Evolutionary conservation across 2,329 filamentous ascomycete species (phyloP), one percentile per base, ranked within the genome.

Genomic region (Venturia carpophila): DNA sequence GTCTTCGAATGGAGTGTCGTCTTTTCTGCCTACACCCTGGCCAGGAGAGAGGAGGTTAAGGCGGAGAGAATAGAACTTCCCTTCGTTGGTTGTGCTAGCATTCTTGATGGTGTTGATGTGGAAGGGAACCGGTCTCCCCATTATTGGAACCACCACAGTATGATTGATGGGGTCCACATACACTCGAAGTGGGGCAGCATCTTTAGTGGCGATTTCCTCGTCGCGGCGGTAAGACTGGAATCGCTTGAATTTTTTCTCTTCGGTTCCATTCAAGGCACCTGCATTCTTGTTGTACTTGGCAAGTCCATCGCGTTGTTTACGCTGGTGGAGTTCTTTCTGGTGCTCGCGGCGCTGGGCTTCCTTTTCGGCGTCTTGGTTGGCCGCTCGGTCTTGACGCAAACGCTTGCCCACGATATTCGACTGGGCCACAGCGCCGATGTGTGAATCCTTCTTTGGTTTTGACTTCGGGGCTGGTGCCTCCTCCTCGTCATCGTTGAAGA

Each of bases 91-190:
- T 77, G 96, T 96, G 79, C 93, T 97, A 27, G 93, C 94, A 74
- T 97, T 99, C 78, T 99, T 99, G 83, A 99, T 96, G 2, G 95
- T 97, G 75, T 87, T 88, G 71, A 99, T 97, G 76, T 99, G 95
- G 80, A 97, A 99, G 0, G 94, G 94, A 34, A 99, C 94, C 0
- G 94, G 93, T 9, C 95, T 87, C 55, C 94, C 94, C 91, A 99
- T 96, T 71, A 99, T 93, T 2, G 95, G 94, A 55, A 99, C 84
- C 63, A 99, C 88, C 66, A 99, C 86, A 0, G 93, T 97, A 65
- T 85, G 85, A 71, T 91, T 94, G 80, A 96, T 97, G 70, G 85
- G 83, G 73, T 99, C 94, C 17, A 97, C 91, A 27, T 96, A 84
- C 67, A 99, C 91, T 90, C 87, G 65, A 97, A 81, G 71, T 96